Percentiles rank a stretch among this genome's conserved stretches.
Evolutionary conservation across 306 rosid genomes (phyloP).

Genomic region (Trichosanthes truncata): DNA sequence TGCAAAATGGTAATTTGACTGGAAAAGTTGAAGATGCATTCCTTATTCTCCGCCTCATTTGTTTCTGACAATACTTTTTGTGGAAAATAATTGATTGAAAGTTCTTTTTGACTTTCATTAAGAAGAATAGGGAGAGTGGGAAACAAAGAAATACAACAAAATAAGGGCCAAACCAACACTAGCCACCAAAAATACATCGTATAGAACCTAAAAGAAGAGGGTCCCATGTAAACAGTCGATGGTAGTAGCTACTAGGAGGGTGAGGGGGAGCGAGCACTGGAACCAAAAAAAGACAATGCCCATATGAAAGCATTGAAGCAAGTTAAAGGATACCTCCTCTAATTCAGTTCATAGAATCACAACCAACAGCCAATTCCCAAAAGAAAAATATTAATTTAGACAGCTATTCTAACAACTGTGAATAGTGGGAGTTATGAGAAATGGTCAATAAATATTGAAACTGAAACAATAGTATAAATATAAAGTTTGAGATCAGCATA

Average conservation of each 20-base stretch:
- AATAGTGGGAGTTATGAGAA: no score
- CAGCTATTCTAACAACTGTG: background rate
- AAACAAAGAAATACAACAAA: no score
- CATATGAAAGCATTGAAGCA: background rate
- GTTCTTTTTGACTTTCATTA: background rate
- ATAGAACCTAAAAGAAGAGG: no score
- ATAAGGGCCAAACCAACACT: no score
- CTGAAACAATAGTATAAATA: no score
- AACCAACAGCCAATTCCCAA: background rate
- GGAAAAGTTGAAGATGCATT: background rate
- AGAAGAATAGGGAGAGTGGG: background rate
- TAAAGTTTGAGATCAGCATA: no score
- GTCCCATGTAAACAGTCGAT: no score
- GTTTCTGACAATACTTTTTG: background rate
- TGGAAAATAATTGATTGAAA: background rate
- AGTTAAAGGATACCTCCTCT: background rate
- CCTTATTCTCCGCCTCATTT: background rate
- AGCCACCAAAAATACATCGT: no score
- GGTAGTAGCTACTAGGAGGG: no score
- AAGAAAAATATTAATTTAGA: background rate
- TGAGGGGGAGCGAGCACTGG: no score
- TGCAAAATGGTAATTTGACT: background rate
- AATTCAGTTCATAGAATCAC: background rate
- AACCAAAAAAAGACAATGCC: no score
- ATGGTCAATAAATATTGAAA: background rate